Conservation (phyloP, 2,329 filamentous ascomycete species). For the Chaetomium globosum region DNA sequence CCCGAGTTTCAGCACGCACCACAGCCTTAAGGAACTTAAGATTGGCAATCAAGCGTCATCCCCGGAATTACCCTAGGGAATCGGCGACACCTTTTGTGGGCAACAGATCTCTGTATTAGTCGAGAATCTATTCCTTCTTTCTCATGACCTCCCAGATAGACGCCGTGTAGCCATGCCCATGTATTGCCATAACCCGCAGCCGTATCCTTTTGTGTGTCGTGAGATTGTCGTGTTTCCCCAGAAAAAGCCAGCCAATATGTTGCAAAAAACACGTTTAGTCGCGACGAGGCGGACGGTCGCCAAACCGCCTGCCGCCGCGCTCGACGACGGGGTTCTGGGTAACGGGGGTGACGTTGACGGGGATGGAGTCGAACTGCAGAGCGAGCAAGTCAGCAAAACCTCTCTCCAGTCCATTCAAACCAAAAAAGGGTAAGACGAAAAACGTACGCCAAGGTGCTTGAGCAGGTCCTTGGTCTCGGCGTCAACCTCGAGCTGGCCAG, state of each 20-base stretch:
- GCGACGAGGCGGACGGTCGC: conserved; percentile 50
- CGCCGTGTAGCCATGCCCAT: conserved; percentile 54
- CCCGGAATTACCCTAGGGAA: conserved; percentile 59
- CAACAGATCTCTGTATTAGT: conserved; percentile 55
- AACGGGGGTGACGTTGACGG: conserved; percentile 92
- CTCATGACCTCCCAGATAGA: conserved; percentile 61
- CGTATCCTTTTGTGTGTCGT: conserved; percentile 25
- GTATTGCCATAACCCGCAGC: conserved; percentile 45
- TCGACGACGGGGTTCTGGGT: conserved; percentile 84
- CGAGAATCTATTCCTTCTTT: conserved; percentile 55
- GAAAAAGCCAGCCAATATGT: conserved; percentile 22
- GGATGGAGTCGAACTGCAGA: conserved; percentile 90
- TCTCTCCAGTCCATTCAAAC: not conserved
- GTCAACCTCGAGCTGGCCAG: conserved; percentile 91
- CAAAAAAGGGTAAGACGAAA: not conserved
- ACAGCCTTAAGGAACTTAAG: conserved; percentile 35
- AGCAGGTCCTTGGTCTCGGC: conserved; percentile 98
- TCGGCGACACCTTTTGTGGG: conserved; percentile 86
- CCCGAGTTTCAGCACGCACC: conserved; percentile 7
- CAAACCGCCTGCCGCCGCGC: conserved; percentile 60
- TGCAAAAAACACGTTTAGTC: conserved; percentile 44
- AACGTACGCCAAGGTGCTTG: conserved; percentile 96
- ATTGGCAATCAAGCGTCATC: conserved; percentile 95
- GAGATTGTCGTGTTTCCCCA: conserved; percentile 23
- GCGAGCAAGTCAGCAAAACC: conserved; percentile 33